Conservation (phyloP, 169 alveolate genomes). For the Nephromyces sp. region DNA sequence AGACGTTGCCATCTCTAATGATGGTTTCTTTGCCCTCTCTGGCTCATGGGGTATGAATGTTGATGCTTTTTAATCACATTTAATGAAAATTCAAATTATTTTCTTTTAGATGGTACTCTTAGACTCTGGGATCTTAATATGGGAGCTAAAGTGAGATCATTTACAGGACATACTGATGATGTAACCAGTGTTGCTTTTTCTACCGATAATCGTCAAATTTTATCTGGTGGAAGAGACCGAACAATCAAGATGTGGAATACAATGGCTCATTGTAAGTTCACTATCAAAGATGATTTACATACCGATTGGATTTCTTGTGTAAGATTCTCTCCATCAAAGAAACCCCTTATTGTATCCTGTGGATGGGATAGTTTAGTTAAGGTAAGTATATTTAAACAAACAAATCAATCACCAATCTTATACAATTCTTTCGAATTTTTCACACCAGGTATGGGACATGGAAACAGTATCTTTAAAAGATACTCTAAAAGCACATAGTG, state of each 20-base stretch:
- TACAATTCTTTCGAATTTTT: neutral
- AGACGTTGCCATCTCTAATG: conserved; percentile 83
- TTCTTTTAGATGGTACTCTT: conserved; percentile 59
- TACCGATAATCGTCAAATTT: conserved; percentile 95
- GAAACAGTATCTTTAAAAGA: conserved; percentile 81
- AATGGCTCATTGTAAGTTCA: conserved; percentile 91
- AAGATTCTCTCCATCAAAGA: conserved; percentile 88
- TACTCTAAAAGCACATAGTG: conserved; percentile 89
- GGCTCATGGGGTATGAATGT: conserved; percentile 83
- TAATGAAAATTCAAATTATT: neutral
- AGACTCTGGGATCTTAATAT: conserved; percentile 84
- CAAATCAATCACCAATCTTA: neutral
- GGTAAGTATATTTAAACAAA: conserved; percentile 35
- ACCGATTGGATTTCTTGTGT: conserved; percentile 95
- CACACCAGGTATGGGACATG: conserved; percentile 77
- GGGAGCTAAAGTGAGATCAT: conserved; percentile 79
- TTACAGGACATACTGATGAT: conserved; percentile 84
- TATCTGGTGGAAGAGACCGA: conserved; percentile 94
- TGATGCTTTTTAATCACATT: neutral
- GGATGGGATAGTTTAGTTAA: conserved; percentile 95
- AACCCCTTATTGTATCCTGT: conserved; percentile 86
- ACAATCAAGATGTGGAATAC: conserved; percentile 95
- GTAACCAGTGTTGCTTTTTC: conserved; percentile 91
- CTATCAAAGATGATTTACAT: conserved; percentile 84
- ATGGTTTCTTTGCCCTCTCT: conserved; percentile 84